Evolutionary conservation across 106 monocot species (phyloP).

Genomic region (Narthecium ossifragum): DNA sequence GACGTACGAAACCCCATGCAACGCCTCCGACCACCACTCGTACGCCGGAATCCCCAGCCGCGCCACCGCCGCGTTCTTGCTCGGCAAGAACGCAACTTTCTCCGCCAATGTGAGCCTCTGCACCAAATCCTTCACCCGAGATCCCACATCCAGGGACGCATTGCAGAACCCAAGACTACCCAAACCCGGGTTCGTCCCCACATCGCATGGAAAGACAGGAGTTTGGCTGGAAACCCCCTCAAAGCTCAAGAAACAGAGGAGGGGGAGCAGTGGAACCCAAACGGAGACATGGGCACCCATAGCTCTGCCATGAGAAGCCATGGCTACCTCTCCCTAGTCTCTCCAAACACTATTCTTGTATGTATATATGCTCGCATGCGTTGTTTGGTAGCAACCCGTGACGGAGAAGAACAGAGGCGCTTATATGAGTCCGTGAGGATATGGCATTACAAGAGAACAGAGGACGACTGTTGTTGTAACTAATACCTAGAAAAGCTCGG

Average conservation of each 20-base stretch:
- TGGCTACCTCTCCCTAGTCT: background rate
- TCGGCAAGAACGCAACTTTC: slow-evolving; percentile 52
- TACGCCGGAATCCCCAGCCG: slow-evolving; percentile 66
- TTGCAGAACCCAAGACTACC: slow-evolving; percentile 41
- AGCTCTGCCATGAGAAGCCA: too few species aligned
- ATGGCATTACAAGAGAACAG: too few species aligned
- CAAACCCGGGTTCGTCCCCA: slow-evolving; percentile 24
- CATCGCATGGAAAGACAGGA: slow-evolving; percentile 58
- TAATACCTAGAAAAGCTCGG: too few species aligned
- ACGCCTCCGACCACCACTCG: slow-evolving; percentile 84
- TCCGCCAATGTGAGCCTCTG: slow-evolving; percentile 51
- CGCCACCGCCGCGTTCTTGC: slow-evolving; percentile 36
- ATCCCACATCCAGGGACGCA: slow-evolving; percentile 12
- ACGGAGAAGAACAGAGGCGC: background rate
- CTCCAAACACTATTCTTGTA: too few species aligned
- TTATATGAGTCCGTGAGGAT: too few species aligned
- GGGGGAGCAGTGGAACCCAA: slow-evolving; percentile 6
- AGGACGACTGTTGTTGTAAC: too few species aligned
- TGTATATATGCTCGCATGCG: background rate
- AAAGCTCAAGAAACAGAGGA: background rate
- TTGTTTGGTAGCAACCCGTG: background rate
- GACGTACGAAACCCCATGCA: slow-evolving; percentile 71
- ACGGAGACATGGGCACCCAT: too few species aligned
- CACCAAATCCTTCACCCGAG: slow-evolving; percentile 43
- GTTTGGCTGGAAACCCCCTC: slow-evolving; percentile 14